Evolutionary conservation across 2,329 filamentous ascomycete genomes (phyloP).

Genomic region (Pleomassaria siparia): DNA sequence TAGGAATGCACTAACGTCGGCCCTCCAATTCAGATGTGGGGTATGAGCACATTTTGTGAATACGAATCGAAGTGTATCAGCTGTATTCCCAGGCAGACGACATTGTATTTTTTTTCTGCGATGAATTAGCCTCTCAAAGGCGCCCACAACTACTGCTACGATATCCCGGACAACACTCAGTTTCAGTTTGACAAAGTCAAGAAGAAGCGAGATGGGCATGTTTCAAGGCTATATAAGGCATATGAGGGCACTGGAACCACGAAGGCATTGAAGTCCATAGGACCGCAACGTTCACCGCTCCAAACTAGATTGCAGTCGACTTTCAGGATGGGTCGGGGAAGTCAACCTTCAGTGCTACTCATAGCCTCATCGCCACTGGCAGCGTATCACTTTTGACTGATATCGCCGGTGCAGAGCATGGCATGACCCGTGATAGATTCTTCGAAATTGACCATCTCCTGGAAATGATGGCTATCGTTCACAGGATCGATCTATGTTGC

Average conservation of each 20-base stretch:
- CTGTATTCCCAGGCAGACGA: slow-evolving; percentile 82
- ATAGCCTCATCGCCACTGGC: slow-evolving; percentile 75
- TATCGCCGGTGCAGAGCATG: slow-evolving; percentile 66
- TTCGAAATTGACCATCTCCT: slow-evolving; percentile 76
- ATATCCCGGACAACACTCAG: slow-evolving; percentile 64
- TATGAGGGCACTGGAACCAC: slow-evolving; percentile 74
- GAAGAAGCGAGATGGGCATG: slow-evolving; percentile 74
- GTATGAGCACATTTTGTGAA: slow-evolving; percentile 34
- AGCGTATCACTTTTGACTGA: slow-evolving; percentile 67
- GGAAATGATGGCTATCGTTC: slow-evolving; percentile 76
- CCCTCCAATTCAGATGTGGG: background rate
- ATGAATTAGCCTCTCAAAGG: slow-evolving; percentile 73
- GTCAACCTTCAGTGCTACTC: slow-evolving; percentile 71
- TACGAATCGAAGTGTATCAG: slow-evolving; percentile 44
- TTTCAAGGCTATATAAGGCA: slow-evolving; percentile 76
- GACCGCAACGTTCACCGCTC: slow-evolving; percentile 65
- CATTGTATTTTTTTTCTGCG: slow-evolving; percentile 75
- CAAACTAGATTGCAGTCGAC: slow-evolving; percentile 70
- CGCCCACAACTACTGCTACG: slow-evolving; percentile 75
- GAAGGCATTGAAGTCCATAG: slow-evolving; percentile 82
- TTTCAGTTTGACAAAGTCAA: slow-evolving; percentile 81
- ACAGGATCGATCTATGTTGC: slow-evolving; percentile 84
- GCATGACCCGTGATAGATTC: slow-evolving; percentile 77
- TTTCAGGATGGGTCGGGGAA: slow-evolving; percentile 68
- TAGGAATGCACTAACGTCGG: background rate